Evolutionary conservation across 345 rosid species (phyloP).

Genomic region (Rhodamnia argentea): DNA sequence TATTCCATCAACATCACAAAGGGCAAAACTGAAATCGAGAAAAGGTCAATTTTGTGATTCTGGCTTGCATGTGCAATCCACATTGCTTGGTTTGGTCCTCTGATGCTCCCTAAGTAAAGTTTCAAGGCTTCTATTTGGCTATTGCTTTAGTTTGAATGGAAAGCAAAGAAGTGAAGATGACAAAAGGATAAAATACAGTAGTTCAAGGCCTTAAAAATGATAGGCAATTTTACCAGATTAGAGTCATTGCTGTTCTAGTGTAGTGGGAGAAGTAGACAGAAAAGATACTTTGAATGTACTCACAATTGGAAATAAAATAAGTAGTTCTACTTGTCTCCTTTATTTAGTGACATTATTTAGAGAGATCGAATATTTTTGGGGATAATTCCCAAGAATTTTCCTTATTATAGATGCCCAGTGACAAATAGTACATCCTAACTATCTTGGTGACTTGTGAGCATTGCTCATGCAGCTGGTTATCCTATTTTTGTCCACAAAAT

Average conservation of each 20-base stretch:
- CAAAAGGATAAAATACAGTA: not conserved
- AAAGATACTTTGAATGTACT: not conserved
- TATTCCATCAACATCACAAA: too few species aligned
- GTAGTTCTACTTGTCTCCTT: not conserved
- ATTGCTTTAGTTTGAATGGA: not conserved
- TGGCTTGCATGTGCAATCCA: too few species aligned
- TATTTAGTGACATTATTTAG: not conserved
- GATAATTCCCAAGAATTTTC: not conserved
- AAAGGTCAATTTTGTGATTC: too few species aligned
- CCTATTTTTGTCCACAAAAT: not conserved
- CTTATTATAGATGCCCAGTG: not conserved
- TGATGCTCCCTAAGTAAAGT: too few species aligned
- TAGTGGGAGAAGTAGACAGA: not conserved
- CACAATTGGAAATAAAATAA: not conserved
- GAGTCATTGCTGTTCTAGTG: not conserved
- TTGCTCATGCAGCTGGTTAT: not conserved
- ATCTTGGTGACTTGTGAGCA: not conserved
- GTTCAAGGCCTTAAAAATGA: not conserved
- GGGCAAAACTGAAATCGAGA: too few species aligned
- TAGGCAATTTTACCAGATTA: not conserved
- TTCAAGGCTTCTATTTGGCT: not conserved
- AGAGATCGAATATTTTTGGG: not conserved
- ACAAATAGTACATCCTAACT: not conserved
- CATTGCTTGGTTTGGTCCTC: too few species aligned
- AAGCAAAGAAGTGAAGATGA: not conserved